Evolutionary conservation across 2,329 filamentous ascomycete species (phyloP), one percentile per base, ranked within the genome.

Genomic region (Diaporthe ilicicola): DNA sequence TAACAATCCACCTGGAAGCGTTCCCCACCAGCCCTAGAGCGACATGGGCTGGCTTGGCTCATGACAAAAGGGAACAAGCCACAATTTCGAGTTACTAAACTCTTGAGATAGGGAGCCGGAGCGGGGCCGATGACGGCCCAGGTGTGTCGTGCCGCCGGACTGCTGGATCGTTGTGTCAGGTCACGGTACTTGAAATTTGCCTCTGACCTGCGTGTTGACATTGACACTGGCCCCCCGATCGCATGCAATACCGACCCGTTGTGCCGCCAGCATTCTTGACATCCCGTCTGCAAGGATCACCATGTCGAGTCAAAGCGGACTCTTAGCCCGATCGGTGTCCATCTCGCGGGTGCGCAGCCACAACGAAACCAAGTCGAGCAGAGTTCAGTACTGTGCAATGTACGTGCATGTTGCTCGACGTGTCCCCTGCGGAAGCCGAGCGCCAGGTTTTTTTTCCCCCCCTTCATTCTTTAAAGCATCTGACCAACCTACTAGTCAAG

Each of bases 141-240:
- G 54, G 19, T 59, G 17, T 50, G 53, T 68, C 53, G 66, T 68
- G 42, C 66, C 66, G 66, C 66, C 54, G 53, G 53, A 29, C 62
- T 66, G 48, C 62, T 32, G 48, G 48, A 66, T 32, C 62, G 62
- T 37, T 66, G 62, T 66, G 62, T 66, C 62, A 66, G 62, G 62
- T 66, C 62, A 24, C 34, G 66, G 66, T 68, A 68, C 66, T 68
- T 59, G 66, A 68, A 59, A 68, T 68, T 68, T 59, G 53, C 66
- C 56, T 44, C 19, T 55, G 51, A 17, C 22, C 42, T 50, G 51
- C 50, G 39, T 56, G 42, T 50, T 68, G 44, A 9, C 27, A 55
- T 34, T 66, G 62, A 9, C n/a, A n/a, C 46, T 42, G 46, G 6
- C 50, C 65, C 66, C 44, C 66, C 54, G 44, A 68, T 59, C 48